Base-by-base conservation (phyloP, 345 rosid genomes). In the Melastoma malabathricum region DNA sequence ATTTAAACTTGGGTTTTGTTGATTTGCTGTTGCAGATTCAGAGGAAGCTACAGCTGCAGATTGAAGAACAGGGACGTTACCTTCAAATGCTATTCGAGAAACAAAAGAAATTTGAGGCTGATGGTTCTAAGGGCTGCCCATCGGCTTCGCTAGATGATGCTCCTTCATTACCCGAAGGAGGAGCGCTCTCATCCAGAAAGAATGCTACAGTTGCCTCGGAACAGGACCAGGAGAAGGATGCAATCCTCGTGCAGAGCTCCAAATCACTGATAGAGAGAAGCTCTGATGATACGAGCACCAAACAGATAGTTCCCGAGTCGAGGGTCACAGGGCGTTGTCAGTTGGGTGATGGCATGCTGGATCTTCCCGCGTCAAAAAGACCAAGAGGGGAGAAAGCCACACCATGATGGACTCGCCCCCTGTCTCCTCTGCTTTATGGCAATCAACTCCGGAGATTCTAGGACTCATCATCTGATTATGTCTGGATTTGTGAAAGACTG, bases 21-120 rank as follows among this genome's bases (percentile, higher is more conserved):
- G 48, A 43, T 43, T 44, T 44, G 16, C 62, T 34, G 47, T 18
- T 44, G 54, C 81, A 90, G 98, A 84, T 76, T 63, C 98, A 75
- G 72, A 68, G 80, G 58, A 68, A 71, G 34, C 65, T 75, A 46
- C 80, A 75, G 48, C 38, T 75, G 57, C 61, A 73, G 51, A 75
- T 75, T 15, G 79, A 75, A 57, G 70, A 71, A 61, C 80, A 75
- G 46, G 80, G 74, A 29, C 65, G 62, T 62, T 22, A 61, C 25
- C 73, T 75, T 34, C 76, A 80, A 64, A 64, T 52, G 75, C 74
- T 86, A 82, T 74, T 86, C 48, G 89, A 83, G 75, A 73, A 83
- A 65, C 92, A 80, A 63, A 77, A 63, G 58, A 73, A 50, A 68
- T 65, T 59, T 63, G 80, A 48, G 41, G 62, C 46, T 20, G 69